These are phyloP conservation scores for Rasamsonia emersonii DNA, from an alignment of 2,329 filamentous ascomycete genomes.

Conservation along the genomic window DNA sequence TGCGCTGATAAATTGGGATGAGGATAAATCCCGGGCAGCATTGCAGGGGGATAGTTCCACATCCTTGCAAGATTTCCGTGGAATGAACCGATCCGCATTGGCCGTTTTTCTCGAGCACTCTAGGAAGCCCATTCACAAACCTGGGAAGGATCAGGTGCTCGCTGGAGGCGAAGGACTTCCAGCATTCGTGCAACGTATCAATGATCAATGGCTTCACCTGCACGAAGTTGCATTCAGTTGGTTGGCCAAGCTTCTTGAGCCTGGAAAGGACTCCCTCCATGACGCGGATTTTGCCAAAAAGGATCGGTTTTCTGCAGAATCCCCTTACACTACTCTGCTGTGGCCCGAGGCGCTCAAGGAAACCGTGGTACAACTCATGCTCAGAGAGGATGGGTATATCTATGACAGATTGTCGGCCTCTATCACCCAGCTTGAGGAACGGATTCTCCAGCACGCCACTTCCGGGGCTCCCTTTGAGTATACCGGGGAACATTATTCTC, in stretches of 20 bases:
- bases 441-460: conserved; percentile 15
- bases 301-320: conserved; percentile 16
- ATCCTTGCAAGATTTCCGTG: conserved; percentile 39
- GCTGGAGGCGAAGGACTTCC: conserved; percentile 28
- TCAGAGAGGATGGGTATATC: conserved; percentile 47
- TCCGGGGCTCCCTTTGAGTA: conserved; percentile 17
- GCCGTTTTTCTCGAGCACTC: conserved; percentile 51
- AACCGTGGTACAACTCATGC: conserved; percentile 44
- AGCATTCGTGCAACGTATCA: conserved; percentile 37
- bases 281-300: conserved; percentile 11
- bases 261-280: conserved; percentile 15
- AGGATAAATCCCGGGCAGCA: conserved; percentile 35
- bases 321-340: conserved; percentile 44
- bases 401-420: conserved; percentile 33
- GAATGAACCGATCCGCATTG: conserved; percentile 40
- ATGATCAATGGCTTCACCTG: conserved; percentile 38
- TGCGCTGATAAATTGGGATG: conserved; percentile 35
- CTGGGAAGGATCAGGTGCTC: conserved; percentile 30
- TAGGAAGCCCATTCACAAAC: conserved; percentile 36
- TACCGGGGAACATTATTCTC: conserved; percentile 22
- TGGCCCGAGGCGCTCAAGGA: conserved; percentile 51
- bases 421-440: conserved; percentile 19
- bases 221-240: conserved; percentile 48
- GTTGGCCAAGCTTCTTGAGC: conserved; percentile 44
- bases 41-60: conserved; percentile 43